These are phyloP conservation scores for Phaffia rhodozyma DNA, from an alignment of 1,284 basidiomycete species.

Conservation along the genomic window DNA sequence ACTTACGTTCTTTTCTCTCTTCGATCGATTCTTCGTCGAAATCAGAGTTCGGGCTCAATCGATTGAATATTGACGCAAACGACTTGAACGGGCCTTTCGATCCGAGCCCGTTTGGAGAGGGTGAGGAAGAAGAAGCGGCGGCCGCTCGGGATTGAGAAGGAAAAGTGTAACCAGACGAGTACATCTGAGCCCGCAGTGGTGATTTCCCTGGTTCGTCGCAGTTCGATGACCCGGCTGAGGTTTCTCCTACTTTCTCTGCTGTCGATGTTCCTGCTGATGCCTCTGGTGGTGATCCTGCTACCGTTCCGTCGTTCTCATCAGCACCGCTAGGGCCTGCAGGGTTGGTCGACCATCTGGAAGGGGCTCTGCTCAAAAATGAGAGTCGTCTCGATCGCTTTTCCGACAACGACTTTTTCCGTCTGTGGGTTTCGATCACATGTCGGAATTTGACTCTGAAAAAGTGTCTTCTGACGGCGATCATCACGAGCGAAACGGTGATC, in stretches of 20 bases:
- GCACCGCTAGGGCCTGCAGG: neutral
- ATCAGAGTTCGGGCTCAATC: neutral
- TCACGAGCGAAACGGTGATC: slow-evolving; percentile 34
- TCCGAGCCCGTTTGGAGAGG: neutral
- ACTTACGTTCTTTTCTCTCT: neutral
- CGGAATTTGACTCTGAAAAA: slow-evolving; percentile 65
- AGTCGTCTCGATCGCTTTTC: slow-evolving; percentile 3
- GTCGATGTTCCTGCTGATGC: slow-evolving; percentile 8
- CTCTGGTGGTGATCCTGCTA: slow-evolving; percentile 2
- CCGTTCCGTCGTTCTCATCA: neutral
- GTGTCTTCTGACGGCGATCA: slow-evolving; percentile 36
- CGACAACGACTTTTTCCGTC: slow-evolving; percentile 6
- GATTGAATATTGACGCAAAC: neutral
- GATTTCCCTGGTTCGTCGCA: too few relatives aligned
- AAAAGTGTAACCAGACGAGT: too few relatives aligned
- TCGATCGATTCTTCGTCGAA: neutral
- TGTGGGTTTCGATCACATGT: slow-evolving; percentile 48
- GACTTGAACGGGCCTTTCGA: neutral
- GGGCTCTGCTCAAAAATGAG: slow-evolving; percentile 1
- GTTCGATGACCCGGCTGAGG: neutral
- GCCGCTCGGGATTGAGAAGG: too few relatives aligned
- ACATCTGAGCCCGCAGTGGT: too few relatives aligned
- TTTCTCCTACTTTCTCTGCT: neutral
- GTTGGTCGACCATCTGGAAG: neutral
- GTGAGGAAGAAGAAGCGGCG: neutral